Percentiles rank a stretch among this genome's conserved stretches.
These are phyloP conservation scores for Trichomonas vaginalis DNA, from an alignment of 208 protist species.

Conservation along the genomic window DNA sequence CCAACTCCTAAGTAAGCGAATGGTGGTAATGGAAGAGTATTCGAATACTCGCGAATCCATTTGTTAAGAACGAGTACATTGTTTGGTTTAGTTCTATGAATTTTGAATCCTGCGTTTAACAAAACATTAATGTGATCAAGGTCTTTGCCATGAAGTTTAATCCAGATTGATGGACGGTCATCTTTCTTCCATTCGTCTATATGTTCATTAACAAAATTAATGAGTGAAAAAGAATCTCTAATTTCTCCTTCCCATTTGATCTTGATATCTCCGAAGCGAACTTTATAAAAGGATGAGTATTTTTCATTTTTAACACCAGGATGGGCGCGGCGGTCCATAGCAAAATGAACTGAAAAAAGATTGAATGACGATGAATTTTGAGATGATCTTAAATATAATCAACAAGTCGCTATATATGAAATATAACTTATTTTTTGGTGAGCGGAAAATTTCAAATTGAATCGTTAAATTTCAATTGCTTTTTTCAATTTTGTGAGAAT, in stretches of 20 bases:
- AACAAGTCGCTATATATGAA: too few relatives aligned
- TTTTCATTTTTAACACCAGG: too few relatives aligned
- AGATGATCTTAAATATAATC: too few relatives aligned
- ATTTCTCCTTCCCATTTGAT: background rate
- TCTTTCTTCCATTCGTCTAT: background rate
- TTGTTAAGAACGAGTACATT: background rate
- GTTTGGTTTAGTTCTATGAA: background rate
- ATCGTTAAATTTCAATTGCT: too few relatives aligned
- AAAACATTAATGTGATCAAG: background rate
- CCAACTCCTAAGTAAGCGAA: background rate
- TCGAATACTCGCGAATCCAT: background rate
- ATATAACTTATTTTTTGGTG: too few relatives aligned
- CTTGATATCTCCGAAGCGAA: background rate
- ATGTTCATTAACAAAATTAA: background rate
- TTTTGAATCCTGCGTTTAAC: background rate
- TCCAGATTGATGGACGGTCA: background rate
- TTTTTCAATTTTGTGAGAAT: too few relatives aligned
- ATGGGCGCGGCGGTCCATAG: too few relatives aligned
- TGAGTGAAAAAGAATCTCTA: background rate
- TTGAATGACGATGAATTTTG: too few relatives aligned
- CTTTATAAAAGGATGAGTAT: too few relatives aligned
- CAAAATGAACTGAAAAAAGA: too few relatives aligned
- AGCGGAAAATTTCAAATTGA: too few relatives aligned
- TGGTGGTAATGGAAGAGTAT: background rate
- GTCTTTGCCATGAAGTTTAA: background rate